Evolutionary conservation across 768 basidiomycete genomes (phyloP).

Genomic region (Hortiboletus campestris): DNA sequence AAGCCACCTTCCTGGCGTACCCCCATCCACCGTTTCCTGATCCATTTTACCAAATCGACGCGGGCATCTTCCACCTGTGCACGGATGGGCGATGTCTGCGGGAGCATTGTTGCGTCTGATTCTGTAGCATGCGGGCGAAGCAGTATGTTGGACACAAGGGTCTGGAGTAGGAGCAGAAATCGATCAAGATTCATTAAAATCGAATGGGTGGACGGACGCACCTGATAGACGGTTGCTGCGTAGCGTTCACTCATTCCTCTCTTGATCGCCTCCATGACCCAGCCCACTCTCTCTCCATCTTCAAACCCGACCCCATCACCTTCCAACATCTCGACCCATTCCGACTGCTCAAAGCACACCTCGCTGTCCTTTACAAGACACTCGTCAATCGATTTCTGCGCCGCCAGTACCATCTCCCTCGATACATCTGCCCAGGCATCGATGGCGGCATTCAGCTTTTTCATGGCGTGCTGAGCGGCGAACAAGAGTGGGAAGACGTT

Average conservation of each 20-base stretch:
- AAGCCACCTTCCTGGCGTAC: conserved; percentile 80
- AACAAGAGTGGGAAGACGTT: conserved; percentile 72
- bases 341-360: conserved; percentile 61
- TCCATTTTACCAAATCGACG: conserved; percentile 48
- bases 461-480: conserved; percentile 59
- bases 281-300: conserved; percentile 75
- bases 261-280: conserved; percentile 65
- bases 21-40: conserved; percentile 74
- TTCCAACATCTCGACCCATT: conserved; percentile 76
- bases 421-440: conserved; percentile 45
- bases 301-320: conserved; percentile 72
- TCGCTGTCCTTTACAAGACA: conserved; percentile 59
- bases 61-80: conserved; percentile 71
- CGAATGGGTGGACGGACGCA: conserved; percentile 23
- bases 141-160: conserved; percentile 69
- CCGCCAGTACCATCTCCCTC: conserved; percentile 62
- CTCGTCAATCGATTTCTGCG: conserved; percentile 61
- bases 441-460: conserved; percentile 52
- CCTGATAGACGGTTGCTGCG: conserved; percentile 78
- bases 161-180: conserved; percentile 36
- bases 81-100: conserved; percentile 68
- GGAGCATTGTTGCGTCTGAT: conserved; percentile 57
- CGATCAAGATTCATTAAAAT: background rate
- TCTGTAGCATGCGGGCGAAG: conserved; percentile 67
- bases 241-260: conserved; percentile 62